Base-by-base conservation (phyloP, 805 yeast species). In the Wickerhamomyces subpelliculosus region DNA sequence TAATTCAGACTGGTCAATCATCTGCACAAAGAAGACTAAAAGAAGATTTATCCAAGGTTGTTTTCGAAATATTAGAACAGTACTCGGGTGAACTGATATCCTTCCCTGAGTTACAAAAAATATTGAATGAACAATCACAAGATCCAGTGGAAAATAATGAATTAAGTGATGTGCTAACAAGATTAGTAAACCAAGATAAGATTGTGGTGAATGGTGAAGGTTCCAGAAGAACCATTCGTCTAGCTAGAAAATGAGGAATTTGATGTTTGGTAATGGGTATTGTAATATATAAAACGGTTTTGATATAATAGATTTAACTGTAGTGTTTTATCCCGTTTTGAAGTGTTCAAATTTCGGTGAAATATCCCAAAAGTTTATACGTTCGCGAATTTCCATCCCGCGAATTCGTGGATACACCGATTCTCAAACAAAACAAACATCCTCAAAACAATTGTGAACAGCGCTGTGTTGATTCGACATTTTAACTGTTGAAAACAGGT, bases 1-100 rank as follows among this genome's bases (percentile, higher is more conserved):
- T 93, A 57, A 89, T 93, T 22, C 97, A 90, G 64, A 93, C 97
- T 0, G 98, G 97, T 34, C 88, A 89, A 34, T 84, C 96, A 0
- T 72, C 85, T 2, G 85, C 90, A 4, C 95, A 89, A 59, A 72
- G 96, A 60, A 73, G 78, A 50, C 58, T 80, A 57, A 81, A 78
- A 49, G 86, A 82, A 46, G 95, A 84, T 54, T 66, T 85, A 45
- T 68, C 75, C 12, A 73, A 77, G 41, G 84, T 75, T 44, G 65
- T 88, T 5, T 49, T 80, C 43, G 61, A 64, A 21, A 61, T 78
- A 28, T 58, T 87, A 12, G 78, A 74, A 24, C 73, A 68, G 17
- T 32, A 34, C 20, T 57, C 61, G 22, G 68, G 71, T 18, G 71
- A 65, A 23, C 61, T 73, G 12, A 71, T 84, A 32, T 56, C 77